These are phyloP conservation scores for Aspergillus sparsus DNA, from an alignment of 495 filamentous ascomycete genomes.

Conservation along the genomic window DNA sequence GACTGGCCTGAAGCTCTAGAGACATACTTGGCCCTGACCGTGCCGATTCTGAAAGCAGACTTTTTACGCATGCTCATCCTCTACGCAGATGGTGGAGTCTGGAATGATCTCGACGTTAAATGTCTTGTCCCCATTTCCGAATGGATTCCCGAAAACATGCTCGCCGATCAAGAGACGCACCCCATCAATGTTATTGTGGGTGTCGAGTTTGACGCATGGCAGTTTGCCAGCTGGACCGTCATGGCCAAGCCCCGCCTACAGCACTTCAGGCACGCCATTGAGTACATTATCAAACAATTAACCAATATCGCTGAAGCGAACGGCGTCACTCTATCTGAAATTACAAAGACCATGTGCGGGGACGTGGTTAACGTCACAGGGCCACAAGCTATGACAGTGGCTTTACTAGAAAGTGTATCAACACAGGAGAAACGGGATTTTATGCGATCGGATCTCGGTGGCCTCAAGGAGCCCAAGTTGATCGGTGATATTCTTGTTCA, in stretches of 20 bases:
- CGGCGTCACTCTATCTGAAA: slow-evolving; percentile 13
- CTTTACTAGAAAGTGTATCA: slow-evolving; percentile 35
- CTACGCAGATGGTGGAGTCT: slow-evolving; percentile 45
- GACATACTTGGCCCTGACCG: slow-evolving; percentile 30
- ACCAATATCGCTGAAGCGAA: slow-evolving; percentile 7
- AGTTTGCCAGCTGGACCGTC: slow-evolving; percentile 45
- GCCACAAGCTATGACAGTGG: slow-evolving; percentile 41
- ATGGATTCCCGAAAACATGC: slow-evolving; percentile 39
- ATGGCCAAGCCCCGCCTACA: slow-evolving; percentile 35
- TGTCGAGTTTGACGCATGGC: slow-evolving; percentile 41
- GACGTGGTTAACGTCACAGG: slow-evolving; percentile 47
- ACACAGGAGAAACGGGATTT: slow-evolving; percentile 25
- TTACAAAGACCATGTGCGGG: slow-evolving; percentile 31
- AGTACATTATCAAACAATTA: slow-evolving; percentile 17
- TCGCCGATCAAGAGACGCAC: slow-evolving; percentile 2
- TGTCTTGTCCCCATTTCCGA: slow-evolving; percentile 35
- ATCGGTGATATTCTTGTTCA: slow-evolving; percentile 45
- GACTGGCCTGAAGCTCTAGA: slow-evolving; percentile 29
- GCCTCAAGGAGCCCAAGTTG: slow-evolving; percentile 36
- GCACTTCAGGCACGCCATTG: slow-evolving; percentile 17
- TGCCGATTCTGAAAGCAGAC: slow-evolving; percentile 43
- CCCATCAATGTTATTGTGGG: slow-evolving; percentile 41
- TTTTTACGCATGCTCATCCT: slow-evolving; percentile 45
- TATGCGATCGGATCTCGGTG: slow-evolving; percentile 28
- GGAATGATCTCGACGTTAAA: slow-evolving; percentile 46